Base-by-base conservation (phyloP, 805 yeast genomes). In the Teunomyces tritomae region DNA sequence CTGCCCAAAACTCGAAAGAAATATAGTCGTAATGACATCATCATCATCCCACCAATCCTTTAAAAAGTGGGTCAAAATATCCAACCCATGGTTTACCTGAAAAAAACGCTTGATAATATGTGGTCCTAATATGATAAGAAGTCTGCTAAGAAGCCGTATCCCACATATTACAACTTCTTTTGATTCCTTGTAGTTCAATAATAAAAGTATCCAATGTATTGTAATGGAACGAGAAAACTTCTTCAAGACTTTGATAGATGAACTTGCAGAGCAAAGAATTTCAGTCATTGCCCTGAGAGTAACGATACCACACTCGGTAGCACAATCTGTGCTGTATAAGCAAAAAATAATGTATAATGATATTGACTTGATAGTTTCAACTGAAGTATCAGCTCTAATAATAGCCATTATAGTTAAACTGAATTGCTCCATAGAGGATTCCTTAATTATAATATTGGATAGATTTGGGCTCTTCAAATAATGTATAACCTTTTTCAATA, bases 151-250 rank as follows among this genome's bases (percentile, higher is more conserved):
- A 10, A 87, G 61, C n/a, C 67, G 14, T 50, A 79, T 52, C 0
- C 77, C 75, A 49, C 71, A 56, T 27, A 61, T 57, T 3, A 68
- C 68, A 3, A 77, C 76, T 41, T 66, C 59, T 28, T 70, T 51
- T 45, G 73, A 49, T 32, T 54, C 44, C n/a, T 46, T 71, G 45
- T 54, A 62, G 26, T 78, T 65, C 9, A 86, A 58, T 10, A 86
- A 59, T 8, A 87, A 65, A 8, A 87, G 57, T 2, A 79, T 67
- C 86, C 91, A 84, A 57, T 84, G 85, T 5, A 84, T 73, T 1
- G 88, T 78, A 2, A 87, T 71, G 0, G 84, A 70, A 40, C 82
- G 75, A 1, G 73, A 77, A 55, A 64, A 74, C 55, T 64, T 76
- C 59, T 64, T 78, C 61, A 69, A 65, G 39, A 61, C 65, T 48